A percentile compares a stretch with the other conserved stretches of the same genome.
Conservation (phyloP, 306 rosid species). For the Rubus idaeus region DNA sequence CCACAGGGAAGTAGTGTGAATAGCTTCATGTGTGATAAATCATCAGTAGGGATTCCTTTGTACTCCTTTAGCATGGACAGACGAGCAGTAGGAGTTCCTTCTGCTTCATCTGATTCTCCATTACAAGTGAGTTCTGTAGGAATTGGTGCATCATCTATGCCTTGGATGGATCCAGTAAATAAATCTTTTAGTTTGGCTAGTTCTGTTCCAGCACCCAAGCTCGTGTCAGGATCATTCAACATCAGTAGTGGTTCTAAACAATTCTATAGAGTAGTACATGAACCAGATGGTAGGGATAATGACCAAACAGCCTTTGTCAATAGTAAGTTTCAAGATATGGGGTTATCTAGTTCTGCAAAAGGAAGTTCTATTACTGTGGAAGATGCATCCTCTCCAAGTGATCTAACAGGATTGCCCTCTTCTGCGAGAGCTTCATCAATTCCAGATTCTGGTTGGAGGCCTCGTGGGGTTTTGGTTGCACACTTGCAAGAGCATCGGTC, state of each 20-base stretch:
- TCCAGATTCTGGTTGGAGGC: conserved; percentile 96
- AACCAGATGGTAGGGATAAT: conserved; percentile 90
- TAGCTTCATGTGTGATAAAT: conserved; percentile 78
- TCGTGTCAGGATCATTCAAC: conserved; percentile 83
- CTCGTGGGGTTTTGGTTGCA: conserved; percentile 93
- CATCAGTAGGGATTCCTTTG: conserved; percentile 89
- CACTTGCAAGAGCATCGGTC: conserved; percentile 98
- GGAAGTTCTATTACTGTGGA: conserved; percentile 52
- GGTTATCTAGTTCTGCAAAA: conserved; percentile 54
- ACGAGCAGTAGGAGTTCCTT: conserved; percentile 62
- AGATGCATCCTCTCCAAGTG: conserved; percentile 61
- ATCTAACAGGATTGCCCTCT: conserved; percentile 62
- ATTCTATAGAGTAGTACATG: conserved; percentile 95
- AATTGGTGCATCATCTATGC: conserved; percentile 84
- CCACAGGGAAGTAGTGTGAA: conserved; percentile 72
- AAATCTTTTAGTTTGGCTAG: conserved; percentile 83
- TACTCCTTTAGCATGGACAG: conserved; percentile 90
- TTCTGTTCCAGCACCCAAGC: conserved; percentile 93
- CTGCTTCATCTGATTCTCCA: conserved; percentile 82
- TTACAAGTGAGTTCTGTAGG: conserved; percentile 66
- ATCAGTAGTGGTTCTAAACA: conserved; percentile 78
- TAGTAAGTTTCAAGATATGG: conserved; percentile 69
- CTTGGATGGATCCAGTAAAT: conserved; percentile 86
- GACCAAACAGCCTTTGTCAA: conserved; percentile 57
- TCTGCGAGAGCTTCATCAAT: conserved; percentile 58